Base-by-base conservation (phyloP, 1,139 yeast genomes). In the Pichia sp. region DNA sequence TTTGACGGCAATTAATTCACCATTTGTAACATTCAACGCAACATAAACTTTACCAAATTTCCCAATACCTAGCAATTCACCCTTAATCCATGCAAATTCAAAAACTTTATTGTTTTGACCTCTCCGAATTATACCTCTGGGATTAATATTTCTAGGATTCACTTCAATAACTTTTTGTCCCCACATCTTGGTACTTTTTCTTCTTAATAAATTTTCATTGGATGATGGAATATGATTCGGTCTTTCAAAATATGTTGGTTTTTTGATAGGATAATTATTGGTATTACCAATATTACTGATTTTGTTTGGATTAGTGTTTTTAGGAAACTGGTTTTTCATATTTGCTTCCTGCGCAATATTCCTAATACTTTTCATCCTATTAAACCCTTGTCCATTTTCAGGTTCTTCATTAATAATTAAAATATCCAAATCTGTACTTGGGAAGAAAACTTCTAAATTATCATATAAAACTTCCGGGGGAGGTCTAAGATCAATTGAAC, bases 1-100 rank as follows among this genome's bases (percentile, higher is more conserved):
- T 65, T 95, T 95, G 1, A 95, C 99, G 0, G 99, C 99, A 71
- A 95, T 84, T 96, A 95, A 91, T 63, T 95, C 99, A 52, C 99
- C 98, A 0, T 96, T 90, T 0, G 98, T 93, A 18, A 90, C 95
- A 67, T 95, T 95, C 63, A 95, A 76, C 0, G 96, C 98, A 55
- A 95, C 75, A 64, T 80, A 93, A 0, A 95, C 99, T 45, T 88
- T 84, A n/a, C 99, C 99, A 74, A 91, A 95, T 0, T 97, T 91
- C 0, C 99, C 99, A 55, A 91, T 81, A 1, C 99, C 99, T 55
- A 95, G 89, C 57, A 93, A 75, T 63, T 91, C 98, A 74, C 99
- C 99, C 66, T 90, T 90, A 50, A 95, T 87, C 99, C 99, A 95
- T 0, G 93, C 95, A 73, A 91, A 90, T 68, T 89, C 96, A 62